Evolutionary conservation across 2,329 filamentous ascomycete genomes (phyloP), one percentile per base, ranked within the genome.

Genomic region (Byssochlamys sp.): DNA sequence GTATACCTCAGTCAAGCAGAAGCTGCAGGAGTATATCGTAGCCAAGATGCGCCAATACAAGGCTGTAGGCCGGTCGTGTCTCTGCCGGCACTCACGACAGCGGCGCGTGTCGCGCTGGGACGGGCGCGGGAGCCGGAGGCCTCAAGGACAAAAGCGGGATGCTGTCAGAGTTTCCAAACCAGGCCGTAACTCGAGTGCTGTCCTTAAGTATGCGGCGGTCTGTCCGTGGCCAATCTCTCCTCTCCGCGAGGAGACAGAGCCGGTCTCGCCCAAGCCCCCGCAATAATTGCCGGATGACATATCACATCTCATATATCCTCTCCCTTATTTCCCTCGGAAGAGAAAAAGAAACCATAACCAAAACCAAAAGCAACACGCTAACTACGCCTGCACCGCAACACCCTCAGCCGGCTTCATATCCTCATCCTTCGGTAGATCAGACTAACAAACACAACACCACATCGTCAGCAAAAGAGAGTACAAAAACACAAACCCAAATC

Each of bases 391-490:
- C 52, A 76, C 71, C 58, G 74, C 66, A 59, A 76, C 70, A 29
- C 68, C 63, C 19, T 65, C 63, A 14, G 67, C 60, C 26, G 65
- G 62, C 39, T 63, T 59, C 51, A 66, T 63, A 11, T 59, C 58
- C 35, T 76, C 73, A 29, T 75, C 72, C 64, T 80, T 78, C 3
- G 79, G 79, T 55, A 84, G 67, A 69, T 81, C 79, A 59, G 80
- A 76, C 76, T 82, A 63, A 39, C 31, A 39, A 54, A 53, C 50
- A 19, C 45, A 49, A 25, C 11, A 19, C 14, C 49, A 51, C 49
- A 51, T 27, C 35, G 39, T 60, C 53, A 45, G n/a, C 19, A 50
- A 27, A 35, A 14, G 24, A 24, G 14, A 29, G 10, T 5, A n/a
- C 1, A 48, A 24, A 54, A 52, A 51, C 27, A 19, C 19, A 19